These are phyloP conservation scores for Talaromyces sp. DNA, from an alignment of 2,329 filamentous ascomycete genomes.

Conservation along the genomic window DNA sequence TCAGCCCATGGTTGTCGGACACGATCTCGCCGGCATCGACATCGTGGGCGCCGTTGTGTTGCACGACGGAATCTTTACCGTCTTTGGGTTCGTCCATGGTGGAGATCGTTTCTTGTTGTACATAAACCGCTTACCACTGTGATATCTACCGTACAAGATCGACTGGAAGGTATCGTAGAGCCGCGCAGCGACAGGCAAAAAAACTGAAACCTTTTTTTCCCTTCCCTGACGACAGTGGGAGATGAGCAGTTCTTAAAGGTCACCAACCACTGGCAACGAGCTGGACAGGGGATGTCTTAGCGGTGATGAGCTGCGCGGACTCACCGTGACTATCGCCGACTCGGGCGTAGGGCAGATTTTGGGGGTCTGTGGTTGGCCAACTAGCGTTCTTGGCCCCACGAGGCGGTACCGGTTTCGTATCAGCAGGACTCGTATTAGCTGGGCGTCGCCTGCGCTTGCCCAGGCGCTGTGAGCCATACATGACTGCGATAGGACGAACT, in stretches of 20 bases:
- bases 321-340: background rate
- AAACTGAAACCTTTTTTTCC: background rate
- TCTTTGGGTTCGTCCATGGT: slow-evolving; percentile 4
- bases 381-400: background rate
- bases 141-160: background rate
- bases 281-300: background rate
- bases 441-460: background rate
- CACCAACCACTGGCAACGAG: background rate
- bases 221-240: background rate
- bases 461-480: no score
- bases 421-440: background rate
- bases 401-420: background rate
- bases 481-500: no score
- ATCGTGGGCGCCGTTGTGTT: background rate
- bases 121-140: background rate
- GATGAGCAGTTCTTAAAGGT: background rate
- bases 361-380: background rate
- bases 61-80: background rate
- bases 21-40: slow-evolving; percentile 9
- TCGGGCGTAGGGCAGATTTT: background rate
- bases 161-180: background rate
- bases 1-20: slow-evolving; percentile 10
- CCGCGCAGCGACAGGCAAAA: background rate
- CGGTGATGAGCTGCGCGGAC: background rate
- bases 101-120: background rate